Base-by-base conservation (phyloP, 495 filamentous ascomycete genomes). In the Penicillium fimorum region DNA sequence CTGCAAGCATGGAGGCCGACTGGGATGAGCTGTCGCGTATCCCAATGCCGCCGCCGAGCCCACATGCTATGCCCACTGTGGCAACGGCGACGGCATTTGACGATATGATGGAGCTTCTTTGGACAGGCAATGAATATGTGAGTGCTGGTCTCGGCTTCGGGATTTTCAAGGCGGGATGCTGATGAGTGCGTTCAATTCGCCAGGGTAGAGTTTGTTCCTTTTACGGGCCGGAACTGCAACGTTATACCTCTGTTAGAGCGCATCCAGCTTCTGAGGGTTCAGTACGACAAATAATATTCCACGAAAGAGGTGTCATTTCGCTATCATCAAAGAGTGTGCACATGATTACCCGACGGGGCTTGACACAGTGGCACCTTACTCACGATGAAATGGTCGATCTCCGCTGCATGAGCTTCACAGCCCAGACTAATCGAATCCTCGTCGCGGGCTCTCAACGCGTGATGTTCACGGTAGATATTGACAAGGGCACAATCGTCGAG, bases 381-480 rank as follows among this genome's bases (percentile, higher is more conserved):
- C 88, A 77, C 59, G 81, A 86, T 11, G 84, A 87, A 47, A 95
- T 97, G 85, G 79, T 79, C 48, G 87, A 96, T 58, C 77, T 97
- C 46, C 83, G 82, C 41, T 96, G 94, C 70, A 96, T 97, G 91
- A 92, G 87, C 65, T 97, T 95, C 68, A 92, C 91, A 6, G 90
- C 88, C 20, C 90, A 90, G 63, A 87, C 85, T 6, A 87, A 87
- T 25, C 88, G 96, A 59, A 85, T 97, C 25, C 76, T 99, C 2
- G 87, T 92, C 12, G 94, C 91, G 17, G 94, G 94, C 32, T 85
- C 83, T 59, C 92, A 97, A 67, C 82, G 85, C 32, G 82, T 78
- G 38, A 96, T 99, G 92, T 88, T 96, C 64, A 86, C 85, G 4
- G 84, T 99, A 43, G 92, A 99, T 67, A 84, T 94, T 11, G 84